A percentile compares a stretch with the other conserved stretches of the same genome.
Evolutionary conservation across 495 filamentous ascomycete species (phyloP).

Genomic region (Penicillium soppii): DNA sequence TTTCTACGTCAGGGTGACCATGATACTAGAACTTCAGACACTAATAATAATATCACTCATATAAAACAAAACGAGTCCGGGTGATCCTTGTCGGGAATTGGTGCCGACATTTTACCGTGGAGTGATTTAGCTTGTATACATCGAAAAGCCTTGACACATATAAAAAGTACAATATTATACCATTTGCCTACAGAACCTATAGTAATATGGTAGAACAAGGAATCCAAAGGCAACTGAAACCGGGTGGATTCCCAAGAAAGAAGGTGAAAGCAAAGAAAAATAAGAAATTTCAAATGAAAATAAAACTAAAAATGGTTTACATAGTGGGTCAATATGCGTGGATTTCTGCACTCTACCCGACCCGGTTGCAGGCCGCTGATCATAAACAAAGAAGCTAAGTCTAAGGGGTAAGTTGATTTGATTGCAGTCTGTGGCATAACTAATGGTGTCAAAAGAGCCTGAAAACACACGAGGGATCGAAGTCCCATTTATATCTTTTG

Average conservation of each 20-base stretch:
- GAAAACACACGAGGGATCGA: not conserved
- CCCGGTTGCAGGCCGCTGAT: conserved; percentile 19
- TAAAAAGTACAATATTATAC: too few species aligned
- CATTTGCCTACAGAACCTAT: too few species aligned
- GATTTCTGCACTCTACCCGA: conserved; percentile 16
- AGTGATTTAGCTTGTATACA: too few species aligned
- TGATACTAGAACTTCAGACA: not conserved
- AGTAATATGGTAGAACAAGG: not conserved
- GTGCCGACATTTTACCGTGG: too few species aligned
- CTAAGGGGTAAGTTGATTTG: not conserved
- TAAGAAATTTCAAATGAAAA: too few species aligned
- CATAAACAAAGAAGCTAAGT: conserved; percentile 10
- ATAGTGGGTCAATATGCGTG: conserved; percentile 18
- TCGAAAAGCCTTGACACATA: not conserved
- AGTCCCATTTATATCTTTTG: conserved; percentile 15
- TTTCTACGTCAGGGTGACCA: not conserved
- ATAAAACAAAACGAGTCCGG: not conserved
- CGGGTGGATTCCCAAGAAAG: conserved; percentile 1
- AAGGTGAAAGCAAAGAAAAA: conserved; percentile 2
- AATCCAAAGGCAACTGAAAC: conserved; percentile 10
- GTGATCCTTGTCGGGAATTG: too few species aligned
- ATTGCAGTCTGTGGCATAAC: not conserved
- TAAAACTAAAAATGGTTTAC: conserved; percentile 10
- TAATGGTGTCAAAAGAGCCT: not conserved
- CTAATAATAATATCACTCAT: conserved; percentile 1